Base-by-base conservation (phyloP, 768 basidiomycete genomes). In the Dacryopinax spathularia region DNA sequence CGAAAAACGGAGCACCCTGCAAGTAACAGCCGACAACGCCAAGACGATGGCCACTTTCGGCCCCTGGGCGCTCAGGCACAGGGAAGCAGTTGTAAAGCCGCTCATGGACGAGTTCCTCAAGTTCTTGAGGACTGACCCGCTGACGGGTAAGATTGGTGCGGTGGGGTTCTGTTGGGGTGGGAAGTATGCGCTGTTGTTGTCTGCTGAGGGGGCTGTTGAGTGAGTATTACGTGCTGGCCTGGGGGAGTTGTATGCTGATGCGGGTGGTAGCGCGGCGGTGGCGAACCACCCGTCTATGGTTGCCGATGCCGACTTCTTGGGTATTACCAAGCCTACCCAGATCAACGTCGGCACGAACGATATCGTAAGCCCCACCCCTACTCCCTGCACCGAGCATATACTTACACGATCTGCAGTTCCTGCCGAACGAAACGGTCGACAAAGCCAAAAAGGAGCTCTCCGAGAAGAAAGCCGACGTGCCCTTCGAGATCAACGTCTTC, bases 131-230 rank as follows among this genome's bases (percentile, higher is more conserved):
- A 69, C 67, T 13, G 74, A 74, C 18, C 65, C 70, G 1, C 62
- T 60, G 27, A 70, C 69, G 7, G 68, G 68, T 33, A 74, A 74
- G 66, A 66, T 75, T 63, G 70, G 68, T 34, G 69, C 70, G 2
- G 66, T 76, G 25, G 74, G 75, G 20, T 73, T 72, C 70, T 75
- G 75, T 65, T 74, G 71, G 69, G 74, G 74, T 16, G 75, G 66
- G 9, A 64, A 72, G 65, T 73, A 73, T 59, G 65, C 36, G 0
- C 37, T 66, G 33, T 25, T 65, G 10, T 36, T 64, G 6, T 15
- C n/a, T 31, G 34, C n/a, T 25, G 60, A 36, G 18, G 37, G 59
- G 10, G 2, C 31, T 1, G 44, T 41, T 29, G 64, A 65, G 65
- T 65, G 56, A 43, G 66, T 66, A 20, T n/a, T n/a, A n/a, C n/a